These are phyloP conservation scores for Crassisporium funariophilum DNA, from an alignment of 768 basidiomycete genomes.

Conservation along the genomic window DNA sequence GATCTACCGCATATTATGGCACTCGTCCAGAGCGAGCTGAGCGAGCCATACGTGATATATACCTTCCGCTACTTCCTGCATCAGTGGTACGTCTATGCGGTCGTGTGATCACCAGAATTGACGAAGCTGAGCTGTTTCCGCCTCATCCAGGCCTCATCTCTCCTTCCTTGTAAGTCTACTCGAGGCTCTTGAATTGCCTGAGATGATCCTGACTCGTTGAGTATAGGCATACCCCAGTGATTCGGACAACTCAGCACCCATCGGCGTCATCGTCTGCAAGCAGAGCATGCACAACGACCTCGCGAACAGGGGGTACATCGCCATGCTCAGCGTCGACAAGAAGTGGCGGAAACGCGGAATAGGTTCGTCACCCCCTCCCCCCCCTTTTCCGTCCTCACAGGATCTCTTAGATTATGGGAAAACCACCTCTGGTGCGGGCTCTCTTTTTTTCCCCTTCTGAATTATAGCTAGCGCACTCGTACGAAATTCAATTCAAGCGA, in stretches of 20 bases:
- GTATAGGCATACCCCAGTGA: slow-evolving; percentile 60
- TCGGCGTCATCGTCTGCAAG: slow-evolving; percentile 97
- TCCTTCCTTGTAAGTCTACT: slow-evolving; percentile 65
- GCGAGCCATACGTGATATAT: slow-evolving; percentile 95
- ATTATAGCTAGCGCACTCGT: slow-evolving; percentile 82
- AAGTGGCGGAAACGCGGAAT: slow-evolving; percentile 89
- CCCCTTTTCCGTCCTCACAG: slow-evolving; percentile 43
- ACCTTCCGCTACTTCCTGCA: slow-evolving; percentile 97
- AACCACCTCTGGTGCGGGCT: slow-evolving; percentile 49
- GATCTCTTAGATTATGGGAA: slow-evolving; percentile 47
- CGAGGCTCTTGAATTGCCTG: background rate
- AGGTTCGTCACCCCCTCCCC: slow-evolving; percentile 56
- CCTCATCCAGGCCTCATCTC: slow-evolving; percentile 74
- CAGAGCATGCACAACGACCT: slow-evolving; percentile 82
- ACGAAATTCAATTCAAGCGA: slow-evolving; percentile 76
- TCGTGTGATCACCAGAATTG: slow-evolving; percentile 33
- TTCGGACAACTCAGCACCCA: slow-evolving; percentile 49
- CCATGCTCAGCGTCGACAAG: slow-evolving; percentile 92
- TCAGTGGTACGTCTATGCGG: slow-evolving; percentile 73
- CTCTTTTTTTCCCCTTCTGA: slow-evolving; percentile 38
- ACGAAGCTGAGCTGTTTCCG: slow-evolving; percentile 16
- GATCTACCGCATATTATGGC: slow-evolving; percentile 85
- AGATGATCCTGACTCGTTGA: background rate
- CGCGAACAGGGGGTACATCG: slow-evolving; percentile 91
- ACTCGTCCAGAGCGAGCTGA: slow-evolving; percentile 88